Conservation (phyloP, 352 stramenopile genomes). For the Pythium periplocum region DNA sequence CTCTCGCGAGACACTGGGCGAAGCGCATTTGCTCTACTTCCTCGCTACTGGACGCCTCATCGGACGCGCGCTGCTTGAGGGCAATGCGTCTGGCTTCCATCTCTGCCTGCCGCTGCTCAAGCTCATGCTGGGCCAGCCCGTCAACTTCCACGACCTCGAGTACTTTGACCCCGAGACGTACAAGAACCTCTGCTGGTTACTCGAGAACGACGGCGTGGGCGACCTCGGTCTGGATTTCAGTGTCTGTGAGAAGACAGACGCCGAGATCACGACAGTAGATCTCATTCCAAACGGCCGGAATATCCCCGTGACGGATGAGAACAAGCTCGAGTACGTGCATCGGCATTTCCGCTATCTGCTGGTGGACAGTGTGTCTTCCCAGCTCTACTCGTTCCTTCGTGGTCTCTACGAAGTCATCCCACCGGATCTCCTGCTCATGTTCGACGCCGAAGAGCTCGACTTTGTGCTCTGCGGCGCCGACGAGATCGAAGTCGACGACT, state of each 20-base stretch:
- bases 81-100: slow-evolving; percentile 92
- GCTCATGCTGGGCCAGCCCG: slow-evolving; percentile 93
- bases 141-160: slow-evolving; percentile 93
- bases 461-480: slow-evolving; percentile 89
- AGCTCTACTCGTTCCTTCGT: slow-evolving; percentile 89
- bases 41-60: slow-evolving; percentile 50
- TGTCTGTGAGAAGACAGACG: slow-evolving; percentile 24
- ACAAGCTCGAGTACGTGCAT: slow-evolving; percentile 93
- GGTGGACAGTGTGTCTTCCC: slow-evolving; percentile 86
- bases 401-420: slow-evolving; percentile 96
- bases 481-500: slow-evolving; percentile 90
- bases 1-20: slow-evolving; percentile 45
- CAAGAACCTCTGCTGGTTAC: slow-evolving; percentile 60
- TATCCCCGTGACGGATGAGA: slow-evolving; percentile 92
- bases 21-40: slow-evolving; percentile 69
- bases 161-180: slow-evolving; percentile 62
- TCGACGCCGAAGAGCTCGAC: slow-evolving; percentile 94
- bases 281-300: slow-evolving; percentile 44
- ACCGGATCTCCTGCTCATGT: slow-evolving; percentile 86
- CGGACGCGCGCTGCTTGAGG: slow-evolving; percentile 73
- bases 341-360: slow-evolving; percentile 92
- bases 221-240: slow-evolving; percentile 60
- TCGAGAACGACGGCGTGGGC: slow-evolving; percentile 53
- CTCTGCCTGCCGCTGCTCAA: slow-evolving; percentile 96
- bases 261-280: slow-evolving; percentile 29